Evolutionary conservation across 345 rosid genomes (phyloP).

Genomic region (Ceriops decandra): DNA sequence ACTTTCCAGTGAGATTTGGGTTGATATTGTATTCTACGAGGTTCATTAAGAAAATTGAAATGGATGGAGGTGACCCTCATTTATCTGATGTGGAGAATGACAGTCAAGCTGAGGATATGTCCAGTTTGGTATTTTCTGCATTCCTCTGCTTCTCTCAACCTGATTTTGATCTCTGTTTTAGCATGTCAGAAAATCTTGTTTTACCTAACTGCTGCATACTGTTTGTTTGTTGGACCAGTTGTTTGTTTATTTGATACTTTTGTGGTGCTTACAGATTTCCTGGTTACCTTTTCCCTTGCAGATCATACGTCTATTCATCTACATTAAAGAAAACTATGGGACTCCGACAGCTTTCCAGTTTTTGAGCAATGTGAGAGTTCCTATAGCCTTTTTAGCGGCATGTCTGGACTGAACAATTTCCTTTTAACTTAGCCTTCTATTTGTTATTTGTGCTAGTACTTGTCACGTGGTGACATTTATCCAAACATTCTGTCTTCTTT

Average conservation of each 20-base stretch:
- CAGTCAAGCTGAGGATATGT: constrained; percentile 54
- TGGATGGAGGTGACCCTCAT: constrained; percentile 45
- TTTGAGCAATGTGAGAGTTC: constrained; percentile 65
- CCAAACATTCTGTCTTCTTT: no score
- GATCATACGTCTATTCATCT: constrained; percentile 81
- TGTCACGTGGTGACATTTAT: not conserved
- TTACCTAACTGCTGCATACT: not conserved
- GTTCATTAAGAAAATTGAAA: constrained; percentile 58
- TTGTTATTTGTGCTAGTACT: not conserved
- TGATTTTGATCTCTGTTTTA: constrained; percentile 5
- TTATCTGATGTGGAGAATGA: constrained; percentile 36
- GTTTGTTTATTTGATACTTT: not conserved
- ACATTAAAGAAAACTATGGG: constrained; percentile 82
- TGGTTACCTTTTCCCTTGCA: constrained; percentile 38
- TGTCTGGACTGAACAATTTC: not conserved
- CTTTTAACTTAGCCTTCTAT: not conserved
- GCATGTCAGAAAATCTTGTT: not conserved
- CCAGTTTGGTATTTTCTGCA: constrained; percentile 69
- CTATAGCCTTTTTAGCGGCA: constrained; percentile 3
- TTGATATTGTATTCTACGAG: constrained; percentile 72
- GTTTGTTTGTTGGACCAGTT: constrained; percentile 5
- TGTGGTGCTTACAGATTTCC: constrained; percentile 11
- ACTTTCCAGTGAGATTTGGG: constrained; percentile 87
- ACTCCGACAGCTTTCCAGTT: constrained; percentile 77
- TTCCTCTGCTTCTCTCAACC: constrained; percentile 1